Percentiles rank a stretch among this genome's conserved stretches.
These are phyloP conservation scores for Leptographium flavum DNA, from an alignment of 2,329 filamentous ascomycete species.

Conservation along the genomic window DNA sequence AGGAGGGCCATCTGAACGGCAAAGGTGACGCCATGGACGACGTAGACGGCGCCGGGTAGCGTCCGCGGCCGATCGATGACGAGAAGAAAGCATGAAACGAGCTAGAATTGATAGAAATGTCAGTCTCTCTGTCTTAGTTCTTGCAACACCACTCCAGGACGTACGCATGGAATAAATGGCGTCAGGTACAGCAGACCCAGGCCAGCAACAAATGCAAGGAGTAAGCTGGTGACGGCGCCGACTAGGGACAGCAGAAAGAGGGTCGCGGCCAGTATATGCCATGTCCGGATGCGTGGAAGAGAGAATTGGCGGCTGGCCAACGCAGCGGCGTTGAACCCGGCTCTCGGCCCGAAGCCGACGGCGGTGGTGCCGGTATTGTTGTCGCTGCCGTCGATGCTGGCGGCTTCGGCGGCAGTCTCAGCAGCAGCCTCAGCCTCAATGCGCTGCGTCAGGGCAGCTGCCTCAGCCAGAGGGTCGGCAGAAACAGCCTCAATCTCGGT, in stretches of 20 bases:
- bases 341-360: constrained; percentile 3
- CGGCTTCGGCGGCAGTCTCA: neutral
- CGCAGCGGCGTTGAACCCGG: constrained; percentile 1
- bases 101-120: neutral
- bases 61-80: constrained; percentile 17
- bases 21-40: constrained; percentile 18
- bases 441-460: neutral
- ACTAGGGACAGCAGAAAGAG: constrained; percentile 23
- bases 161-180: constrained; percentile 22
- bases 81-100: constrained; percentile 12
- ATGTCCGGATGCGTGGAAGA: constrained; percentile 4
- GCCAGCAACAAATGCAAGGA: constrained; percentile 7
- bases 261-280: constrained; percentile 17
- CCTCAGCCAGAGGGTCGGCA: neutral
- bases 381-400: constrained; percentile 2
- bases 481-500: neutral
- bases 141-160: constrained; percentile 5
- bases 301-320: constrained; percentile 1
- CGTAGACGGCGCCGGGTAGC: constrained; percentile 15
- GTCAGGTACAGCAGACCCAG: constrained; percentile 17
- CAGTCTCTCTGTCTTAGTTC: too few species aligned
- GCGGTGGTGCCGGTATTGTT: constrained; percentile 5
- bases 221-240: constrained; percentile 16
- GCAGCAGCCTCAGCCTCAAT: neutral
- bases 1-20: constrained; percentile 17